Evolutionary conservation across 176 grass and related monocot genomes (phyloP).

Genomic region (Carex littledalei): DNA sequence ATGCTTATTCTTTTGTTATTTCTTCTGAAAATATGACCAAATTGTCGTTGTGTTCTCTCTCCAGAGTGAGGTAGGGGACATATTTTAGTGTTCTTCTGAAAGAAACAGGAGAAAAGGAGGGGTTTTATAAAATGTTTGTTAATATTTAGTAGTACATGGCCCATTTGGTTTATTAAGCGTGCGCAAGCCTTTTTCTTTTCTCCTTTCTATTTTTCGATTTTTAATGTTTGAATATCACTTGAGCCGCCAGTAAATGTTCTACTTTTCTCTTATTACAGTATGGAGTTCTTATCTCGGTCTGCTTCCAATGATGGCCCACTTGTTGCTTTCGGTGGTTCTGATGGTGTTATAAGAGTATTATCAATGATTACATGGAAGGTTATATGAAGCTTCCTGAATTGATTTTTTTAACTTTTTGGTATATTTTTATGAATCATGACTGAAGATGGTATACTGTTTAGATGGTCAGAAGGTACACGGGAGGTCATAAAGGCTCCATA

Average conservation of each 20-base stretch:
- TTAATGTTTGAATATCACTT: not conserved
- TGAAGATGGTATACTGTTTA: constrained; percentile 31
- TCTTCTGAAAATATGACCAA: not conserved
- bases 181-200: not conserved
- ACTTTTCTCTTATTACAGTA: constrained; percentile 46
- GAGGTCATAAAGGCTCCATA: constrained; percentile 96
- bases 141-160: not conserved
- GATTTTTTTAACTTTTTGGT: constrained; percentile 25
- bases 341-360: constrained; percentile 98
- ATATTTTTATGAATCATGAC: constrained; percentile 1
- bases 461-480: constrained; percentile 97
- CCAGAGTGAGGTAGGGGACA: not conserved
- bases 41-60: not conserved
- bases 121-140: not conserved
- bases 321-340: constrained; percentile 88
- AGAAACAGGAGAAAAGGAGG: not conserved
- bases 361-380: constrained; percentile 99
- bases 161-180: not conserved
- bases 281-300: constrained; percentile 90
- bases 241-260: not conserved
- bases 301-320: constrained; percentile 88
- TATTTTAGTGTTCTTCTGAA: not conserved
- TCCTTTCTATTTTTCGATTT: not conserved
- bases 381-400: constrained; percentile 17
- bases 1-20: not conserved